These are phyloP conservation scores for Nothophytophthora sp. DNA, from an alignment of 352 stramenopile species.

Conservation along the genomic window DNA sequence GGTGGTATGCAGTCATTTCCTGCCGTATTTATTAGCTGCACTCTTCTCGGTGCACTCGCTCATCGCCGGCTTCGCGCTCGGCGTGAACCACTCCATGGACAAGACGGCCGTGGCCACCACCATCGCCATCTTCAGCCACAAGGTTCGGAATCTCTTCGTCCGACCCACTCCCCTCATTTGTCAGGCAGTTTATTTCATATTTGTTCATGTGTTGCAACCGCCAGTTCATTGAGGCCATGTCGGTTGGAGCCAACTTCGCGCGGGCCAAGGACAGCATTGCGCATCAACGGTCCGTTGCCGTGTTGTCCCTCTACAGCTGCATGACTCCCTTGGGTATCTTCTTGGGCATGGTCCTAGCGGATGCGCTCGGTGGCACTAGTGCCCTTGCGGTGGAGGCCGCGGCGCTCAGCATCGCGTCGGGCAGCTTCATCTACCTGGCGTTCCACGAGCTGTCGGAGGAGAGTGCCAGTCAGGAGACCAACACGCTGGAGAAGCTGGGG, in stretches of 20 bases:
- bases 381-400: constrained; percentile 44
- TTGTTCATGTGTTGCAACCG: neutral
- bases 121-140: constrained; percentile 70
- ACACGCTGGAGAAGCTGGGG: constrained; percentile 44
- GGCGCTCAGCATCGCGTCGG: constrained; percentile 53
- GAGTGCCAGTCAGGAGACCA: constrained; percentile 34
- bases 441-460: constrained; percentile 73
- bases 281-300: constrained; percentile 41
- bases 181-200: constrained; percentile 1
- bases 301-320: constrained; percentile 63
- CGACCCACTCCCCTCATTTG: neutral
- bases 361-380: constrained; percentile 39
- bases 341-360: constrained; percentile 56
- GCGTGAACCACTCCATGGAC: constrained; percentile 54
- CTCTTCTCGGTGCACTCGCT: constrained; percentile 72
- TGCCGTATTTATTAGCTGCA: constrained; percentile 62
- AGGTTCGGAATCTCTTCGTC: constrained; percentile 24
- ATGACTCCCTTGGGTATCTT: constrained; percentile 70
- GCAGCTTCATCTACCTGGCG: constrained; percentile 70
- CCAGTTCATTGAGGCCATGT: constrained; percentile 75
- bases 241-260: constrained; percentile 65
- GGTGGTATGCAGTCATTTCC: constrained; percentile 26
- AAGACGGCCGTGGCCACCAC: constrained; percentile 56
- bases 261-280: constrained; percentile 54
- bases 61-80: constrained; percentile 64